These are phyloP conservation scores for Dactylellina parvicollis DNA, from an alignment of 2,329 filamentous ascomycete genomes.

Conservation along the genomic window DNA sequence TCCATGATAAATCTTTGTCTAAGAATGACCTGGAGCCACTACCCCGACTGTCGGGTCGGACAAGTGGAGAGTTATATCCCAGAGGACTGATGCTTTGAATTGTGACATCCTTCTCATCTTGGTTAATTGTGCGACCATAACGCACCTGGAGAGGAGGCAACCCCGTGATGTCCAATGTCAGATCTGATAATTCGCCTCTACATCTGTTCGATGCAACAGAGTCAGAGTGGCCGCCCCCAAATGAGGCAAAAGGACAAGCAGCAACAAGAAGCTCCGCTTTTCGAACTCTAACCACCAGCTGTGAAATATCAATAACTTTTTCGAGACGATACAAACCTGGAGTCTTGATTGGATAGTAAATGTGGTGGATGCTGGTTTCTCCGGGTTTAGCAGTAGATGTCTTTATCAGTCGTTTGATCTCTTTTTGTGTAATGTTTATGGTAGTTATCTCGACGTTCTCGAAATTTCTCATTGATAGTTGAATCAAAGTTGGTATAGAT, in stretches of 20 bases:
- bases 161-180: slow-evolving; percentile 83
- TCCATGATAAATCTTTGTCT: slow-evolving; percentile 81
- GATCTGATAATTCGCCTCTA: slow-evolving; percentile 84
- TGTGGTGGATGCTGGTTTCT: slow-evolving; percentile 69
- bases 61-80: slow-evolving; percentile 79
- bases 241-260: slow-evolving; percentile 83
- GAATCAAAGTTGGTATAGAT: slow-evolving; percentile 85
- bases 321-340: slow-evolving; percentile 85
- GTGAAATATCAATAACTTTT: slow-evolving; percentile 90
- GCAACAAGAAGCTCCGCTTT: slow-evolving; percentile 84
- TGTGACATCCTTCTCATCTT: slow-evolving; percentile 82
- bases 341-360: slow-evolving; percentile 81
- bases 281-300: slow-evolving; percentile 85
- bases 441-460: slow-evolving; percentile 82
- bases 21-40: slow-evolving; percentile 59
- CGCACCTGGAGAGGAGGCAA: slow-evolving; percentile 91
- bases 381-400: slow-evolving; percentile 71
- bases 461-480: slow-evolving; percentile 86
- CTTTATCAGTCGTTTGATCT: slow-evolving; percentile 79
- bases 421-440: slow-evolving; percentile 76
- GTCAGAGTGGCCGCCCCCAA: slow-evolving; percentile 65
- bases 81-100: slow-evolving; percentile 95
- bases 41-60: slow-evolving; percentile 60
- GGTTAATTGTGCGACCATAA: slow-evolving; percentile 88
- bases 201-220: slow-evolving; percentile 72